Base-by-base conservation (phyloP, 257 asterid genomes). In the Mitragyna speciosa region DNA sequence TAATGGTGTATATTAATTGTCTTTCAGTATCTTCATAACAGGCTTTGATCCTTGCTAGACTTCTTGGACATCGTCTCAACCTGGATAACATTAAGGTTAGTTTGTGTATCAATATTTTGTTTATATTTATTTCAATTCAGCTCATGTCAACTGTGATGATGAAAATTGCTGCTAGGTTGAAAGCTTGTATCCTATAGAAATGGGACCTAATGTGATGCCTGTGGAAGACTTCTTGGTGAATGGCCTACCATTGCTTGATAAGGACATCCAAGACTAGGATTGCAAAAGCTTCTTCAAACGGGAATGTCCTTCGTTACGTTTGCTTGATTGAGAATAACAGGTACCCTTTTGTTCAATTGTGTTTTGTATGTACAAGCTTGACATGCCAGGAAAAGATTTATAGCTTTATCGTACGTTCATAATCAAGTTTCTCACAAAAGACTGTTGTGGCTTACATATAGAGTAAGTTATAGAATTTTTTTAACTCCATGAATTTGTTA, bases 41-140 rank as follows among this genome's bases (percentile, higher is more conserved):
- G 99, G 97, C 96, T 82, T 88, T 95, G 81, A 95, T 95, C 84
- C 97, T 95, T 81, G 96, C 97, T 80, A 91, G 99, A 68, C 93
- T 95, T 82, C 96, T 93, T 81, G 99, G 99, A 64, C 89, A 85
- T 68, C 89, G 89, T 78, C 86, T 93, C 79, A 87, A 85, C 84
- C 49, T 95, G 89, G 92, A 90, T 70, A 83, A 80, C 86, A 88
- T 95, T 76, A 92, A 90, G 99, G 99, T 91, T 61, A 77, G 88
- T 2, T 48, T 70, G 75, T 41, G 72, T 79, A 43, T 22, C n/a
- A 45, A 61, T 9, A 16, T 73, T 67, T 79, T 78, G 26, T 79
- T 76, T 75, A 45, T 67, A 16, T 39, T 68, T 0, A 7, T 58
- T 15, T 6, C 0, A 24, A 39, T 14, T 72, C n/a, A 56, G 48